Conservation (phyloP, 2,329 filamentous ascomycete species). For the Pleurostoma richardsiae region DNA sequence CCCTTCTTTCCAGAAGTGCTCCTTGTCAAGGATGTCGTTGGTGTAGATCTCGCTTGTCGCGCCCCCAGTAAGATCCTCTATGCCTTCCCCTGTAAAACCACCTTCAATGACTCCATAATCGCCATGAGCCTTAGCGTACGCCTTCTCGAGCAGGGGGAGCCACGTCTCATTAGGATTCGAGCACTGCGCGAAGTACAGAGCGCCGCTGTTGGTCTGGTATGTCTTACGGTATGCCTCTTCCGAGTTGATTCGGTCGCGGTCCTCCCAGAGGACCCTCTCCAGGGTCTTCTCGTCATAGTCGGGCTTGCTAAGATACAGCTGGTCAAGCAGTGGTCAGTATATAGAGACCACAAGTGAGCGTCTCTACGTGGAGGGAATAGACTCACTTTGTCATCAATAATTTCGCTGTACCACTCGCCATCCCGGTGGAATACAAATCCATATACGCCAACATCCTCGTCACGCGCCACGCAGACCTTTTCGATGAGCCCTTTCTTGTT, state of each 20-base stretch:
- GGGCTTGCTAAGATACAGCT: conserved; percentile 49
- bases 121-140: conserved; percentile 69
- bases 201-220: conserved; percentile 63
- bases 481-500: conserved; percentile 70
- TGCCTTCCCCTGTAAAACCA: conserved; percentile 47
- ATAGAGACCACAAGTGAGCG: background rate
- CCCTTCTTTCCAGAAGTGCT: conserved; percentile 80
- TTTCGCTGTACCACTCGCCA: conserved; percentile 63
- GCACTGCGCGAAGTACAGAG: conserved; percentile 68
- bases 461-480: conserved; percentile 65
- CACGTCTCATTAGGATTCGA: conserved; percentile 66
- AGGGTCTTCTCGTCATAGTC: conserved; percentile 56
- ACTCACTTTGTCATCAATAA: conserved; percentile 49
- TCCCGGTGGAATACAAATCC: conserved; percentile 82
- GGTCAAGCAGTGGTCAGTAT: background rate
- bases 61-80: conserved; percentile 58
- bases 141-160: conserved; percentile 68
- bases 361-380: background rate
- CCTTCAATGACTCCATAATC: conserved; percentile 70
- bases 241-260: conserved; percentile 42
- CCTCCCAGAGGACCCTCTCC: conserved; percentile 40
- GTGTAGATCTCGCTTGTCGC: conserved; percentile 66
- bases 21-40: conserved; percentile 69
- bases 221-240: conserved; percentile 56
- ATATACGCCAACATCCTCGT: conserved; percentile 73